A percentile compares a stretch with the other conserved stretches of the same genome.
Evolutionary conservation across 129 eudicot genomes (phyloP).

Genomic region (Centrapalus pauciflorus): DNA sequence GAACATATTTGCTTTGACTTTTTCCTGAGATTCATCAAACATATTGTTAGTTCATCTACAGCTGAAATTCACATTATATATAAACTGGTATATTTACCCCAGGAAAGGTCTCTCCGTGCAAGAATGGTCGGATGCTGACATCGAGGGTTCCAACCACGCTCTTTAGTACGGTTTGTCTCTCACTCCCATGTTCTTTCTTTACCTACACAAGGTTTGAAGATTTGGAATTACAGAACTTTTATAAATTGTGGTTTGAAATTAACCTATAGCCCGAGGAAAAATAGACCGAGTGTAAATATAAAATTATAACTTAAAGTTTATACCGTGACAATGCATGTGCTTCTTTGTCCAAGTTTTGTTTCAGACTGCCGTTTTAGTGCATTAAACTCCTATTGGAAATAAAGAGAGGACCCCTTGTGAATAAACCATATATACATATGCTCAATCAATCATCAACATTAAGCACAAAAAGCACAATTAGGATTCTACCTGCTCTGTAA

Average conservation of each 20-base stretch:
- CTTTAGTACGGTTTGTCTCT: conserved; percentile 47
- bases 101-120: conserved; percentile 72
- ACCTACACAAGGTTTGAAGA: conserved; percentile 33
- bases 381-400: conserved; percentile 53
- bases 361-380: conserved; percentile 57
- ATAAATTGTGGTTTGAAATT: no score
- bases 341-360: conserved; percentile 45
- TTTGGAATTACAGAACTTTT: neutral
- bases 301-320: neutral
- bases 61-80: conserved; percentile 7
- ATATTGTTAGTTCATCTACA: conserved; percentile 3
- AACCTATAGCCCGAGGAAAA: no score
- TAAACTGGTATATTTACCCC: conserved; percentile 50
- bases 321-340: conserved; percentile 78
- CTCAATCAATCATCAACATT: neutral
- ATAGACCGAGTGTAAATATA: neutral
- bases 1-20: conserved; percentile 40
- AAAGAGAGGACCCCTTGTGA: neutral
- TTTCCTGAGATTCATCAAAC: conserved; percentile 48
- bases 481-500: conserved; percentile 64
- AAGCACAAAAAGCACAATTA: neutral
- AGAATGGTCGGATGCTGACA: conserved; percentile 61
- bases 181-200: conserved; percentile 45
- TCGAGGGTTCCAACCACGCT: conserved; percentile 87
- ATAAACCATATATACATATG: neutral